Base-by-base conservation (phyloP, 768 basidiomycete genomes). In the Pisolithus marmoratus region DNA sequence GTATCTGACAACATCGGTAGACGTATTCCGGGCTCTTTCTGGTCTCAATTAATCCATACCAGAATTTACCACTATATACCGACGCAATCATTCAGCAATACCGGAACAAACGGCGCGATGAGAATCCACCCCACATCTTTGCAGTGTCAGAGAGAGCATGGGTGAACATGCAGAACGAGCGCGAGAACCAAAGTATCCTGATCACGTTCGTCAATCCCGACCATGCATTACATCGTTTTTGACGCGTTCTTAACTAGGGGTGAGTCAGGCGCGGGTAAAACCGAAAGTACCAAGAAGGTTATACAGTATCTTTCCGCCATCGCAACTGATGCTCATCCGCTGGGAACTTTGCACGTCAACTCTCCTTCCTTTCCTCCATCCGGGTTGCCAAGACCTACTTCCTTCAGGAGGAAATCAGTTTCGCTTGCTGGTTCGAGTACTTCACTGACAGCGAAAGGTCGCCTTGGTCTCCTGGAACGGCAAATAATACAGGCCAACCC, bases 301-400 rank as follows among this genome's bases (percentile, higher is more conserved):
- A 99, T 99, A 50, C 96, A 98, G 67, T 99, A 98, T 70, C 83
- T 99, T 38, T 95, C 96, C 1, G 92, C 96, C 7, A 97, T 98
- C 59, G 96, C 96, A 2, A 83, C 90, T 11, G 90, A 94, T 60
- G 74, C 80, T 2, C 81, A 89, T 60, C 71, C 74, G 17, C 64
- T 76, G 15, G 63, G 76, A 3, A 69, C 79, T 20, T 80, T 86
- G 0, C 87, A 90, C 64, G 80, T 85, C 8, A 82, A 82, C 45
- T 78, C 86, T 4, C 75, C 84, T 2, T 85, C 85, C 2, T 66
- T 87, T 12, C 69, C 81, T 29, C 69, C 75, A 2, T 70, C 81
- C 29, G 90, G 89, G 1, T 74, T 94, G 4, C 85, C 90, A 9
- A 77, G 89, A 51, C 83, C 75, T 51, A 72, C 76, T 12, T 82